Percentiles rank a stretch among this genome's conserved stretches.
These are phyloP conservation scores for Cytospora chrysosperma DNA, from an alignment of 2,329 filamentous ascomycete genomes.

Conservation along the genomic window DNA sequence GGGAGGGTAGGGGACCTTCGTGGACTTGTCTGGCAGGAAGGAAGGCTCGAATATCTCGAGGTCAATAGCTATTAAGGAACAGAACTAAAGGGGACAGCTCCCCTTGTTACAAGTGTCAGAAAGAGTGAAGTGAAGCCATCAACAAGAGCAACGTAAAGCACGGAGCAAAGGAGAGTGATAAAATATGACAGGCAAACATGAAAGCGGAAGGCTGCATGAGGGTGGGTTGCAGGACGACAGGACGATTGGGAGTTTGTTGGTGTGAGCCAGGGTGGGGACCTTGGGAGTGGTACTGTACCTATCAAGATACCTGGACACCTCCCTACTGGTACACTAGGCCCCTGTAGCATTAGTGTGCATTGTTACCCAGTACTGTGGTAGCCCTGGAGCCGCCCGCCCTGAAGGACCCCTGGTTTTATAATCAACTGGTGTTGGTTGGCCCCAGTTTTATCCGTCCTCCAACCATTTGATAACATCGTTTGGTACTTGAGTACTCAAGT, in stretches of 20 bases:
- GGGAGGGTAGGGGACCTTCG: no score
- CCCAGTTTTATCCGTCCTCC: neutral
- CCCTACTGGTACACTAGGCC: no score
- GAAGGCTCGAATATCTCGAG: no score
- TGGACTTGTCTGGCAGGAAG: neutral
- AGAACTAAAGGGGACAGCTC: no score
- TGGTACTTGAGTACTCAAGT: no score
- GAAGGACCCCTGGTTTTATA: neutral
- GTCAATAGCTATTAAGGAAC: no score
- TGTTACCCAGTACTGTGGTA: neutral
- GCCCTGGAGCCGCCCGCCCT: neutral
- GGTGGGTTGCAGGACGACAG: no score
- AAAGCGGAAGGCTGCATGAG: neutral
- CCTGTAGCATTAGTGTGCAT: neutral
- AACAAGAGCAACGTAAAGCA: slow-evolving; percentile 8
- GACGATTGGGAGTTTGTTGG: no score
- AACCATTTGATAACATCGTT: neutral
- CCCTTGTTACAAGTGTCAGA: slow-evolving; percentile 1
- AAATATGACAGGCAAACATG: neutral
- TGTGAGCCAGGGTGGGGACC: neutral
- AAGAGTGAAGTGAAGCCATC: slow-evolving; percentile 7
- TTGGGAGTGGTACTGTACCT: no score
- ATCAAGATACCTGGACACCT: neutral
- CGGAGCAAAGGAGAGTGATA: neutral
- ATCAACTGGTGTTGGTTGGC: no score